phyloP scores from a whole-genome alignment of 257 asterid species.

The Solanum virginianum region DNA sequence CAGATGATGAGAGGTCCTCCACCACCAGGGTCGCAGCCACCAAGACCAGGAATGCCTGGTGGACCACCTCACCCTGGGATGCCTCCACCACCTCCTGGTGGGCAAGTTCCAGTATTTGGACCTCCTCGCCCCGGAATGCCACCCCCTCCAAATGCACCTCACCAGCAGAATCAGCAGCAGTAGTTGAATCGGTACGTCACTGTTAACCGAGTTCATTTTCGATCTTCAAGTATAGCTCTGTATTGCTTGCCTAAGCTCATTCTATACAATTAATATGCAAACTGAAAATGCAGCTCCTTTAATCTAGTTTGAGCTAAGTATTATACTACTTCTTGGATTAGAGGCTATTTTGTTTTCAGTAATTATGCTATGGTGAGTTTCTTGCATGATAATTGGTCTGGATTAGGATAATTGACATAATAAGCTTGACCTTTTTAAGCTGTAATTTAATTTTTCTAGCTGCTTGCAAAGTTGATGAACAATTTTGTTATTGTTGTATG shows the following conservation, averaged over 20 bases:
- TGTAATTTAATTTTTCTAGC: neutral
- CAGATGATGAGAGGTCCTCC: constrained; percentile 83
- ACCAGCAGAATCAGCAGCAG: constrained; percentile 26
- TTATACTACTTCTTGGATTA: neutral
- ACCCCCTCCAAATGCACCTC: constrained; percentile 48
- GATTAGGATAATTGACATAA: neutral
- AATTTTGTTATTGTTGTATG: neutral
- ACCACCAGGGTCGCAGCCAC: constrained; percentile 49
- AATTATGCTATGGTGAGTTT: neutral
- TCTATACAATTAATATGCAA: neutral
- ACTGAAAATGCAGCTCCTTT: neutral
- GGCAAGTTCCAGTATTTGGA: constrained; percentile 48
- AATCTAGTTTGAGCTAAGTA: neutral
- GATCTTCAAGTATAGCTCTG: neutral
- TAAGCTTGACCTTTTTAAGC: neutral
- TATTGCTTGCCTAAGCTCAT: neutral
- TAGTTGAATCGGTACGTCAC: constrained; percentile 3
- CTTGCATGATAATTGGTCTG: neutral
- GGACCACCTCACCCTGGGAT: constrained; percentile 54
- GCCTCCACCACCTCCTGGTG: constrained; percentile 69
- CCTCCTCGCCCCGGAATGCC: constrained; percentile 95
- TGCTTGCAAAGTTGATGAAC: neutral
- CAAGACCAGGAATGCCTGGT: constrained; percentile 78
- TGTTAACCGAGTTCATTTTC: neutral
- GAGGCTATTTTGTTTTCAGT: neutral